phyloP scores from a whole-genome alignment of 2,329 filamentous ascomycete genomes.

The Xylariaceae sp. region DNA sequence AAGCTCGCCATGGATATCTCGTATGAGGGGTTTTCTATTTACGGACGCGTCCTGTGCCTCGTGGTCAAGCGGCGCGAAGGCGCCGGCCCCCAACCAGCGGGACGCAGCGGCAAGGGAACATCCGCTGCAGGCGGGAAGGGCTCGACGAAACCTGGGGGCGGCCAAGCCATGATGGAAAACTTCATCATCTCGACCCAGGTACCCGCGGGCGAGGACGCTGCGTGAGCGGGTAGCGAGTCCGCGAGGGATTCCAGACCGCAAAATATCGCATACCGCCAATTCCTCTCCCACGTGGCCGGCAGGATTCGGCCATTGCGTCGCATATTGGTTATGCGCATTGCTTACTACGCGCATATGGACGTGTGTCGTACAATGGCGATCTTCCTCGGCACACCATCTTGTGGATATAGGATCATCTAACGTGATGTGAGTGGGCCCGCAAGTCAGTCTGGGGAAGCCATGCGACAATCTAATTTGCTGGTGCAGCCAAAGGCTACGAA shows the following conservation, averaged over 20 bases:
- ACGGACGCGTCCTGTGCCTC: constrained; percentile 88
- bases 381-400: not conserved
- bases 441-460: not conserved
- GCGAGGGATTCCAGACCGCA: no score
- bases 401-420: not conserved
- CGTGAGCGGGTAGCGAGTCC: not conserved
- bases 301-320: not conserved
- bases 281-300: not conserved
- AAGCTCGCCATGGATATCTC: constrained; percentile 83
- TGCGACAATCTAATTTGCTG: not conserved
- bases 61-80: constrained; percentile 78
- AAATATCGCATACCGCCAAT: not conserved
- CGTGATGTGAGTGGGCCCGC: not conserved
- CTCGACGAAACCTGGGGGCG: constrained; percentile 40
- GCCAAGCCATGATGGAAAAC: constrained; percentile 78
- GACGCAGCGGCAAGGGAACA: constrained; percentile 32
- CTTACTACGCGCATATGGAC: not conserved
- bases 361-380: not conserved
- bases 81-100: constrained; percentile 44
- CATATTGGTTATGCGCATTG: not conserved
- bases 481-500: not conserved
- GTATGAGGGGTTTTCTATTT: constrained; percentile 96
- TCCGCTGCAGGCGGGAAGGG: constrained; percentile 35
- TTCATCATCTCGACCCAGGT: constrained; percentile 83
- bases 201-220: constrained; percentile 42